A percentile compares a stretch with the other conserved stretches of the same genome.
Conservation (phyloP, 257 asterid genomes). For the Ehretia macrophylla region DNA sequence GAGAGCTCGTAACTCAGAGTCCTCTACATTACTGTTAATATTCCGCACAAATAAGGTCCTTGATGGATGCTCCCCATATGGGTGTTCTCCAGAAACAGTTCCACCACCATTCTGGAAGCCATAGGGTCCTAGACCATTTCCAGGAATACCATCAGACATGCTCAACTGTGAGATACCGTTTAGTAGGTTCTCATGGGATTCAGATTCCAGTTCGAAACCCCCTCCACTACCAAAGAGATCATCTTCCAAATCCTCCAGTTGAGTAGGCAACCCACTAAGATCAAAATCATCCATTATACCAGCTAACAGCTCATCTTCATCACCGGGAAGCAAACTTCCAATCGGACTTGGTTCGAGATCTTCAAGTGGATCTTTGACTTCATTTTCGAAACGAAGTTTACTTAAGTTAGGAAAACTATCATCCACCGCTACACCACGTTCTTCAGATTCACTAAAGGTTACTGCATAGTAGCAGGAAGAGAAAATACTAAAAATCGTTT, state of each 20-base stretch:
- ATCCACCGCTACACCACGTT: conserved; percentile 35
- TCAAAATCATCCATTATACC: conserved; percentile 89
- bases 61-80: conserved; percentile 97
- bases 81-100: conserved; percentile 81
- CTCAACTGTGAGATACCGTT: conserved; percentile 53
- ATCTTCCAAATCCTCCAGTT: conserved; percentile 87
- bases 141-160: conserved; percentile 42
- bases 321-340: conserved; percentile 76
- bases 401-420: conserved; percentile 50
- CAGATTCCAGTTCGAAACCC: conserved; percentile 79
- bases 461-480: conserved; percentile 38
- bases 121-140: conserved; percentile 36
- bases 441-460: conserved; percentile 43
- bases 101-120: conserved; percentile 56
- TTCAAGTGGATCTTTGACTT: conserved; percentile 48
- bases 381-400: conserved; percentile 33
- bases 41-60: conserved; percentile 93
- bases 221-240: conserved; percentile 97
- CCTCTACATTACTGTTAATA: conserved; percentile 93
- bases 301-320: conserved; percentile 89
- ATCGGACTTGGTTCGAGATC: conserved; percentile 36
- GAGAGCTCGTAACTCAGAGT: conserved; percentile 77
- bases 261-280: conserved; percentile 82
- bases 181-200: conserved; percentile 40
- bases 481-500: conserved; percentile 11